Base-by-base conservation (phyloP, 768 basidiomycete species). In the Hygrophorus russula region DNA sequence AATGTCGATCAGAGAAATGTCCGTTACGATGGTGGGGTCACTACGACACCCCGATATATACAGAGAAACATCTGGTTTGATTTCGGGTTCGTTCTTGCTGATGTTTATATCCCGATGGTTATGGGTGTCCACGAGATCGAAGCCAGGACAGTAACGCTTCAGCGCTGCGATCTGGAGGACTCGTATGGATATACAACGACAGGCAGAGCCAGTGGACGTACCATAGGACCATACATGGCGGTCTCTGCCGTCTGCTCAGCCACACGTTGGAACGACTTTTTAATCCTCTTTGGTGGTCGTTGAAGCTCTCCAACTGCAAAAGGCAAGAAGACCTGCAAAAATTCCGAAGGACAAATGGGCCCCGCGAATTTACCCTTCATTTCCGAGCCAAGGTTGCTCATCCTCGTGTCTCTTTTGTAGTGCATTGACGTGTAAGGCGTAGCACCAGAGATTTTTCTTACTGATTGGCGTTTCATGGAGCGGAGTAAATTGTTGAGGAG, bases 281-380 rank as follows among this genome's bases (percentile, higher is more conserved):
- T 14, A 6, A 3, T 2, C 2, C 7, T 5, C n/a, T n/a, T 27
- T 10, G 39, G 39, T 28, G 30, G 24, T 3, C 3, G n/a, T 14
- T 3, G 39, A 41, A 3, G 39, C n/a, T 3, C n/a, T 3, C n/a
- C 39, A 3, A 8, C n/a, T 8, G 3, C 3, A 28, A 41, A 3
- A 14, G 39, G 39, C 19, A 41, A 28, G n/a, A 4, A 41, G 10
- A 2, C n/a, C 20, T 41, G 7, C 3, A 41, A 14, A 28, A 41
- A 41, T 2, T 41, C 3, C 3, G 5, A 8, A 3, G n/a, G 4
- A 2, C 20, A 5, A 14, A 41, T 41, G 8, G 39, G 39, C n/a
- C 39, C 39, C n/a, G 39, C 39, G 30, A 41, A 41, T 41, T 27
- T 41, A 41, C 39, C 39, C 39, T 14, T 41, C 39, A 41, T 41